A percentile compares a stretch with the other conserved stretches of the same genome.
phyloP scores from a whole-genome alignment of 129 eudicot genomes.

The Saposhnikovia divaricata region DNA sequence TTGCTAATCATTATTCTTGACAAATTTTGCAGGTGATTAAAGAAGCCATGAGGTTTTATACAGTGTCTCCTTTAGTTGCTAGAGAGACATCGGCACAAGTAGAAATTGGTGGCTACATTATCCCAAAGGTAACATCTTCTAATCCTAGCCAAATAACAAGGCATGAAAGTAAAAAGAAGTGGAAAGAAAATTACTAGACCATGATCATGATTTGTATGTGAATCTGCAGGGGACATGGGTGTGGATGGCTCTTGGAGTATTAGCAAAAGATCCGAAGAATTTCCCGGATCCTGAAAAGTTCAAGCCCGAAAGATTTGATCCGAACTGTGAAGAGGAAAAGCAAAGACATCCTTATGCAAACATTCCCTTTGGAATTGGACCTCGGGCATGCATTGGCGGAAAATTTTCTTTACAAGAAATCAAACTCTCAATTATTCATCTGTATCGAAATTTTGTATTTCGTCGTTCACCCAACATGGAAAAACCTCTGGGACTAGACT shows the following conservation, averaged over 20 bases:
- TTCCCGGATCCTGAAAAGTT: constrained; percentile 88
- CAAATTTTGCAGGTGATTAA: constrained; percentile 59
- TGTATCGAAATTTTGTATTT: constrained; percentile 65
- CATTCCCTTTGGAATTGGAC: constrained; percentile 95
- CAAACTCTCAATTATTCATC: constrained; percentile 70
- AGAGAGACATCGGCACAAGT: constrained; percentile 81
- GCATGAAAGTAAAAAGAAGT: not conserved
- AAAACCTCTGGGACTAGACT: constrained; percentile 66
- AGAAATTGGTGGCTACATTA: constrained; percentile 73
- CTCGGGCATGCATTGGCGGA: constrained; percentile 87
- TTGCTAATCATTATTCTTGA: not conserved
- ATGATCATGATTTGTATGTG: not conserved
- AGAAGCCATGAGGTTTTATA: constrained; percentile 83
- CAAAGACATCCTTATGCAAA: constrained; percentile 87
- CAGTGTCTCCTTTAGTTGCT: constrained; percentile 82
- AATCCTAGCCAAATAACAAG: not conserved
- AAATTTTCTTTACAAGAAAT: constrained; percentile 82
- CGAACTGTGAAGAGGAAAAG: constrained; percentile 67
- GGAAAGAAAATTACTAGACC: not conserved
- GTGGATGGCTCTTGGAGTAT: constrained; percentile 91
- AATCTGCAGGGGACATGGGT: constrained; percentile 85
- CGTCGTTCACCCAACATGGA: constrained; percentile 82
- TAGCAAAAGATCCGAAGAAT: constrained; percentile 86
- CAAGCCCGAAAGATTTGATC: constrained; percentile 85
- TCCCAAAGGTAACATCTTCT: constrained; percentile 63